Evolutionary conservation across 139 green algal genomes (phyloP).

Genomic region (Zygnema cylindricum): DNA sequence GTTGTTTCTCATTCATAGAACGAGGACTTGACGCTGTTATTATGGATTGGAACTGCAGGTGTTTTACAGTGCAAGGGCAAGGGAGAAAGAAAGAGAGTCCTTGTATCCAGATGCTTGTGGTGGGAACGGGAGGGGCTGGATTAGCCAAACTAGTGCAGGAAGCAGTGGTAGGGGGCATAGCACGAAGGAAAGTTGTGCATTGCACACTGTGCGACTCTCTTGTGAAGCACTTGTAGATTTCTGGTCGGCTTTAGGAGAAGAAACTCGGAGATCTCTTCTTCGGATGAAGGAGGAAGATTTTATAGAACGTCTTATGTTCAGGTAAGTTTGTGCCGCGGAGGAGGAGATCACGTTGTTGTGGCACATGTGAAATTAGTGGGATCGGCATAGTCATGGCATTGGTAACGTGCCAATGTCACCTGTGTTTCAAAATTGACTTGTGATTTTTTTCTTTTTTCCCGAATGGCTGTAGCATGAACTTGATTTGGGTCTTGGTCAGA

Average conservation of each 20-base stretch:
- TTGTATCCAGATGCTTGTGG: slow-evolving; percentile 40
- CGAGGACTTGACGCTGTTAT: too few species aligned
- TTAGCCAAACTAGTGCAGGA: neutral
- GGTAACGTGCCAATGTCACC: too few species aligned
- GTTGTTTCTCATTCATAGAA: too few species aligned
- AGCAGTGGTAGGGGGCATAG: slow-evolving; percentile 2
- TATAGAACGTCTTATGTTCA: slow-evolving; percentile 34
- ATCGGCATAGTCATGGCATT: too few species aligned
- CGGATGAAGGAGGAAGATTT: slow-evolving; percentile 42
- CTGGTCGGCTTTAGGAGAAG: slow-evolving; percentile 24
- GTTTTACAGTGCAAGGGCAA: slow-evolving; percentile 3
- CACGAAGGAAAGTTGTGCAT: slow-evolving; percentile 25
- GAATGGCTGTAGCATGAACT: too few species aligned
- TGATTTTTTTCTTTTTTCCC: too few species aligned
- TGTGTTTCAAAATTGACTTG: too few species aligned
- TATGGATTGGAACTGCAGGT: too few species aligned
- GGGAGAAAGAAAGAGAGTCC: slow-evolving; percentile 22
- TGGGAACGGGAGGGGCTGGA: slow-evolving; percentile 10
- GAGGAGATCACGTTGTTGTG: neutral
- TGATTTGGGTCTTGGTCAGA: too few species aligned
- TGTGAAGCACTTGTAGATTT: slow-evolving; percentile 40
- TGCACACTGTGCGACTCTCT: slow-evolving; percentile 14
- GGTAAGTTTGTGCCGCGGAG: neutral
- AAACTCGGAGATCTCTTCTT: slow-evolving; percentile 24
- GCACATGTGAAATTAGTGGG: too few species aligned